A percentile compares a stretch with the other conserved stretches of the same genome.
phyloP scores from a whole-genome alignment of 495 filamentous ascomycete genomes.

The Hypoxylon lienhwacheense region DNA sequence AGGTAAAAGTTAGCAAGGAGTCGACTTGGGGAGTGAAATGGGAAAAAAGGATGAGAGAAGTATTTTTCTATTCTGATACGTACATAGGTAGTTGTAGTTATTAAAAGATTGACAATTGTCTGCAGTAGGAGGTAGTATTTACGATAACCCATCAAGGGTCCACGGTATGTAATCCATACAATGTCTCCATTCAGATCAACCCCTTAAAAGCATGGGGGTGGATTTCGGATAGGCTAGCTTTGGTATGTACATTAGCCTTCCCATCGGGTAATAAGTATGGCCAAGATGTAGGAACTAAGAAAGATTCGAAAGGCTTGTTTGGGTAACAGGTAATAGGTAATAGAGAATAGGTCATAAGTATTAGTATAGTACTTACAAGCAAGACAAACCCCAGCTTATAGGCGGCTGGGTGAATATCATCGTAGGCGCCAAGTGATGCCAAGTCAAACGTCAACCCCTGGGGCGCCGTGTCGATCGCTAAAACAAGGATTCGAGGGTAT shows the following conservation, averaged over 20 bases:
- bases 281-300: slow-evolving; percentile 8
- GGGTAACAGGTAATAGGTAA: too few species aligned
- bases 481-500: slow-evolving; percentile 12
- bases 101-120: slow-evolving; percentile 5
- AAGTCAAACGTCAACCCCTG: slow-evolving; percentile 34
- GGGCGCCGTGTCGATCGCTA: slow-evolving; percentile 33
- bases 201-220: slow-evolving; percentile 31
- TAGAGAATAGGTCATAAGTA: too few species aligned
- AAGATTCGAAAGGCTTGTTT: slow-evolving; percentile 17
- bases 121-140: too few species aligned
- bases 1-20: slow-evolving; percentile 10
- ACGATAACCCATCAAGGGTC: too few species aligned
- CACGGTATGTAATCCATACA: slow-evolving; percentile 2
- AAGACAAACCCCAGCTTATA: slow-evolving; percentile 13
- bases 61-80: too few species aligned
- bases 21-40: slow-evolving; percentile 1
- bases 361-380: slow-evolving; percentile 11
- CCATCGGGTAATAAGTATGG: slow-evolving; percentile 11
- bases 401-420: slow-evolving; percentile 8
- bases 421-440: slow-evolving; percentile 34
- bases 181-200: slow-evolving; percentile 19
- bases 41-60: slow-evolving; percentile 15
- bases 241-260: slow-evolving; percentile 10
- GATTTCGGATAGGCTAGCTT: too few species aligned
- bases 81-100: too few species aligned